Evolutionary conservation across 495 filamentous ascomycete genomes (phyloP).

Genomic region (Neurospora terricola): DNA sequence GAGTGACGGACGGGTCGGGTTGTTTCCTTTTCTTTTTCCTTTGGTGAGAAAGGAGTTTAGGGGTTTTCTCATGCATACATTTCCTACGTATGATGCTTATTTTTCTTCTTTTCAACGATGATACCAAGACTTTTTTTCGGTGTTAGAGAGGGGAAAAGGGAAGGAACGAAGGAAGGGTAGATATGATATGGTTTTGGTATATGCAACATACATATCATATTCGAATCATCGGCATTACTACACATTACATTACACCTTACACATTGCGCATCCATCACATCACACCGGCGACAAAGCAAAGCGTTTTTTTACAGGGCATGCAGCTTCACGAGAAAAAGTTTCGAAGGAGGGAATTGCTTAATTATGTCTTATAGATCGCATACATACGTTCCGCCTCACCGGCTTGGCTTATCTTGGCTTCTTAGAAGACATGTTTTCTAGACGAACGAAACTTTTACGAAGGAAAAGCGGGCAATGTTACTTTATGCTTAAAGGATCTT

Average conservation of each 20-base stretch:
- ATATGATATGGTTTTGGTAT: neutral
- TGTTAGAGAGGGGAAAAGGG: neutral
- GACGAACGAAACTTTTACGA: neutral
- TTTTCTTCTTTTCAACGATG: neutral
- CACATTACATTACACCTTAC: neutral
- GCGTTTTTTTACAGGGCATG: neutral
- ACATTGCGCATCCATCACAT: neutral
- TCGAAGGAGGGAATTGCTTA: neutral
- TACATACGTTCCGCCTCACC: neutral
- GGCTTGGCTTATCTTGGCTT: neutral
- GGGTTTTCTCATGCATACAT: neutral
- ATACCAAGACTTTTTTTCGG: constrained; percentile 1
- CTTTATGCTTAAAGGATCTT: neutral
- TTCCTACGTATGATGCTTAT: neutral
- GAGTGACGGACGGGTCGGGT: constrained; percentile 6
- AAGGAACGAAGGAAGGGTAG: neutral
- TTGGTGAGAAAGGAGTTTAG: neutral
- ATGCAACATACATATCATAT: neutral
- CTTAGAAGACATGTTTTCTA: neutral
- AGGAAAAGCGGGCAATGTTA: neutral
- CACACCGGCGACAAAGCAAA: neutral
- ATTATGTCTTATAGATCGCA: neutral
- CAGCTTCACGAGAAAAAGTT: neutral
- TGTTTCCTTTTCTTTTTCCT: neutral
- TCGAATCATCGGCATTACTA: neutral